These are phyloP conservation scores for Hyaloscypha variabilis DNA, from an alignment of 495 filamentous ascomycete species.

Conservation along the genomic window DNA sequence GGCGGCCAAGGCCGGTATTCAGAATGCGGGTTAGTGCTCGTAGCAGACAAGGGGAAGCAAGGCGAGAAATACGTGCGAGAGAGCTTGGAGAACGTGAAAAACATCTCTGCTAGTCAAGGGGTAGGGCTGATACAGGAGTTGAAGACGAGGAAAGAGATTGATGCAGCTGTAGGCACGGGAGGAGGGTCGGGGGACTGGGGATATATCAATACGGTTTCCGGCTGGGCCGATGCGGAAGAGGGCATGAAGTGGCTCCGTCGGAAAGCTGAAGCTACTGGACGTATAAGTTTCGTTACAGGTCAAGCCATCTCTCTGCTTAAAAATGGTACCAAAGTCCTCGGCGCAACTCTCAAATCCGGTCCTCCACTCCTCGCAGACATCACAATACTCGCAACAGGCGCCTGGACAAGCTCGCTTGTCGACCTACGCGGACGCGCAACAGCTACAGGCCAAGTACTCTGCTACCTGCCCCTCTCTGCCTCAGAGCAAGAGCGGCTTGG, in stretches of 20 bases:
- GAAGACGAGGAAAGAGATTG: constrained; percentile 50
- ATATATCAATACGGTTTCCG: constrained; percentile 79
- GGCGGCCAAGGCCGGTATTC: constrained; percentile 71
- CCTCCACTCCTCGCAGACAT: constrained; percentile 65
- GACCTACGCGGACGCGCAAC: constrained; percentile 75
- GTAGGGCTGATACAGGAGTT: constrained; percentile 53
- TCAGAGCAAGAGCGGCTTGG: constrained; percentile 65
- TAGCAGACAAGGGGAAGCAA: constrained; percentile 51
- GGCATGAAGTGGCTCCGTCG: constrained; percentile 65
- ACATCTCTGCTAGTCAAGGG: constrained; percentile 38
- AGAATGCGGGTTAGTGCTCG: constrained; percentile 74
- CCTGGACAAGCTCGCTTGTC: constrained; percentile 78
- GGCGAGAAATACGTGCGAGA: constrained; percentile 64
- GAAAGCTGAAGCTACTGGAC: constrained; percentile 54
- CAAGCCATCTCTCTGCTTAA: constrained; percentile 46
- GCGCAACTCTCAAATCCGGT: constrained; percentile 59
- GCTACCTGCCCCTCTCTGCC: constrained; percentile 70
- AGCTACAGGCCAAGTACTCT: constrained; percentile 80
- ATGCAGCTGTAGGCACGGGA: constrained; percentile 47
- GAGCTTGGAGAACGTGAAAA: constrained; percentile 22
- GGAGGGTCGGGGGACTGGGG: constrained; percentile 63
- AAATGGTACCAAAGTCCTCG: constrained; percentile 9
- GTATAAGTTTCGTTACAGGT: constrained; percentile 65
- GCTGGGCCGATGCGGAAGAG: constrained; percentile 83
- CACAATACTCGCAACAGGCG: constrained; percentile 79